Evolutionary conservation across 176 grass and related monocot species (phyloP), one percentile per base, ranked within the genome.

Genomic region (Triticum timopheevii): DNA sequence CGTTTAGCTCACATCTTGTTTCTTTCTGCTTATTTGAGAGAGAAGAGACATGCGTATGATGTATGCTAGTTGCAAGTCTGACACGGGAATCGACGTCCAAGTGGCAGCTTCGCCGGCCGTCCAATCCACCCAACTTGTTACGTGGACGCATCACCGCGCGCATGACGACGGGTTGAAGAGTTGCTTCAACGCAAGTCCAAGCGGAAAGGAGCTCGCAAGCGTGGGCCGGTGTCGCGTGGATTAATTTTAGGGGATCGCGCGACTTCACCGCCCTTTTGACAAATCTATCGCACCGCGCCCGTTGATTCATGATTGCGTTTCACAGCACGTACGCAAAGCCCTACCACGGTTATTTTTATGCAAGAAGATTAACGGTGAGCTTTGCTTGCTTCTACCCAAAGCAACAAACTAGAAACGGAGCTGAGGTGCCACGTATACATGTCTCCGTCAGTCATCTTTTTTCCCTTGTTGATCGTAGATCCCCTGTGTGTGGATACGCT

Each of bases 161-260:
- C 11, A 23, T 24, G 45, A 65, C n/a, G 47, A 77, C 23, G 12
- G 61, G 38, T 23, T 76, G 11, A 13, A 23, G 61, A 23, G 69
- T 90, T 88, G 86, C 86, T 88, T 91, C 38, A 64, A 85, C 69
- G 77, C 86, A 65, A 81, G 68, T 42, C 35, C 80, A 80, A 79
- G 22, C 11, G 38, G 22, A 49, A 52, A 67, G 67, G 42, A 7
- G 42, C 27, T 36, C 72, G 24, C 65, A 35, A 4, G 54, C 42
- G 23, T 90, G 30, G 27, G 25, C 59, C 56, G 56, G 65, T 76
- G 8, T 49, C 59, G 44, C 59, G 47, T 27, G n/a, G 70, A 74
- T 45, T 69, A 22, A 58, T 30, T 0, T 54, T 54, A 17, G 4
- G 4, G 35, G 3, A 67, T 11, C 28, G 2, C 73, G 47, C 36